Percentiles rank a stretch among this genome's conserved stretches.
These are phyloP conservation scores for Pyrus hybrid DNA, from an alignment of 331 rosid species.

Conservation along the genomic window DNA sequence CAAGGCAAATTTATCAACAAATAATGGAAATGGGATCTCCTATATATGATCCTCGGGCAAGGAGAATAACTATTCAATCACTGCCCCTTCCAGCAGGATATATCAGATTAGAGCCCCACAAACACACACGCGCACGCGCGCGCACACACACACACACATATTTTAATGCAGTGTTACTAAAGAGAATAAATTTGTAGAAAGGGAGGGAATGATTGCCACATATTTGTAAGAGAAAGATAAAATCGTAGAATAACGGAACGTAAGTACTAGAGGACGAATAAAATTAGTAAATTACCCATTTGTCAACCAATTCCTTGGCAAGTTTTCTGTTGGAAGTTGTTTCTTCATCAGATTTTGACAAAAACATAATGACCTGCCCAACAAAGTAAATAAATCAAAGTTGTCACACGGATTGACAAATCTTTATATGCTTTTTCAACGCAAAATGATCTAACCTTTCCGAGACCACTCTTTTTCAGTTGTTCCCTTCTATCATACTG, in stretches of 20 bases:
- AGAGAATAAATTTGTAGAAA: background rate
- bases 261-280: background rate
- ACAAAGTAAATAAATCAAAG: conserved; percentile 1
- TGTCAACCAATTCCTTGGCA: conserved; percentile 91
- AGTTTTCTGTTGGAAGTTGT: conserved; percentile 72
- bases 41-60: background rate
- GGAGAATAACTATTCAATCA: background rate
- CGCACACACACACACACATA: no score
- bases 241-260: background rate
- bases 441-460: conserved; percentile 43
- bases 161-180: background rate
- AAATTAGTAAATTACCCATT: conserved; percentile 55
- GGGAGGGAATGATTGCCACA: background rate
- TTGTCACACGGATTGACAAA: background rate
- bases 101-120: background rate
- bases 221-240: background rate
- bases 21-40: background rate
- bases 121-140: no score
- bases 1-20: background rate
- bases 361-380: conserved; percentile 82
- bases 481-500: conserved; percentile 89
- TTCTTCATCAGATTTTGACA: conserved; percentile 95
- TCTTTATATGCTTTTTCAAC: conserved; percentile 20
- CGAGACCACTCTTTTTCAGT: conserved; percentile 94
- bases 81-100: background rate